Conservation (phyloP, 805 yeast species). For the Clavispora asparagi region DNA sequence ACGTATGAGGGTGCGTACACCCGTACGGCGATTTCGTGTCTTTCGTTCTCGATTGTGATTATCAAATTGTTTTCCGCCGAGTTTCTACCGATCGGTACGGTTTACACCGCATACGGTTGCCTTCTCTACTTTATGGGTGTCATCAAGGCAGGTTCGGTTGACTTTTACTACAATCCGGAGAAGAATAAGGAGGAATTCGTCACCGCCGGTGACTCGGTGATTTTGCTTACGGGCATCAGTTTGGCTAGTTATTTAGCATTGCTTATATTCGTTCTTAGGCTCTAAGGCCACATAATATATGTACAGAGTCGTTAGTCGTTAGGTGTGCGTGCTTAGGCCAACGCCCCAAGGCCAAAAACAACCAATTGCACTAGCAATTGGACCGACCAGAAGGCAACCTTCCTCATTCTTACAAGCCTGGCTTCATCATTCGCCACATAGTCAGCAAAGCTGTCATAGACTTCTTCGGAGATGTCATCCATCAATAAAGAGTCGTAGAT, state of each 20-base stretch:
- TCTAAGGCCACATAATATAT: conserved; percentile 19
- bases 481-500: conserved; percentile 82
- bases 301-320: not conserved
- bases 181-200: conserved; percentile 40
- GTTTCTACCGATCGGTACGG: conserved; percentile 61
- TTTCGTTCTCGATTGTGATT: conserved; percentile 61
- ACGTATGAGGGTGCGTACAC: conserved; percentile 84
- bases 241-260: conserved; percentile 46
- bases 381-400: conserved; percentile 90
- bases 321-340: conserved; percentile 10
- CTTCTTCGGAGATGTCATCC: conserved; percentile 87
- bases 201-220: conserved; percentile 59
- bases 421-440: conserved; percentile 87
- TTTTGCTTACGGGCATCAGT: conserved; percentile 48
- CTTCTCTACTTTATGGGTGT: conserved; percentile 36
- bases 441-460: conserved; percentile 83
- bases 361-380: conserved; percentile 79
- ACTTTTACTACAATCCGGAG: conserved; percentile 32
- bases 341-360: conserved; percentile 75
- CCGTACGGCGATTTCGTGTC: conserved; percentile 63
- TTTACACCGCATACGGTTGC: conserved; percentile 58
- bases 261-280: conserved; percentile 43
- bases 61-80: conserved; percentile 60
- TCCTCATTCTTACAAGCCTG: conserved; percentile 62
- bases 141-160: conserved; percentile 29